Conservation (phyloP, 2,329 filamentous ascomycete species). For the Triangularia setosa region DNA sequence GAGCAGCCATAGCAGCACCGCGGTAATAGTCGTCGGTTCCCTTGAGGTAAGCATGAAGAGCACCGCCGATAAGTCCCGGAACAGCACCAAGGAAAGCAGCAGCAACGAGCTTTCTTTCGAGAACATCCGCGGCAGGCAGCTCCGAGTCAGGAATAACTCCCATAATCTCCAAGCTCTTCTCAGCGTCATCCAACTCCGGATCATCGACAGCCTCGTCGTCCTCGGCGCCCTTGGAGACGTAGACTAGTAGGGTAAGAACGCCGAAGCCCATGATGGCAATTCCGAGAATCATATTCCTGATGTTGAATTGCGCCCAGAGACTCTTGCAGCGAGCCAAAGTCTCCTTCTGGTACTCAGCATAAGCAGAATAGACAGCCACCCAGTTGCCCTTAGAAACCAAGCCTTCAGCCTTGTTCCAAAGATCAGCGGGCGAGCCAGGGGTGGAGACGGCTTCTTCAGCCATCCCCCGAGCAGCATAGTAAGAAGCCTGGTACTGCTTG, state of each 20-base stretch:
- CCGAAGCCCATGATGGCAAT: slow-evolving; percentile 66
- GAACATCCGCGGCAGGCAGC: slow-evolving; percentile 32
- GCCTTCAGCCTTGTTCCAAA: slow-evolving; percentile 55
- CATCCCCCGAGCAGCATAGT: slow-evolving; percentile 68
- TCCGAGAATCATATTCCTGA: slow-evolving; percentile 79
- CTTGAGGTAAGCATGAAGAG: slow-evolving; percentile 31
- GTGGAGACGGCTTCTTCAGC: slow-evolving; percentile 56
- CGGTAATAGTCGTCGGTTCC: slow-evolving; percentile 40
- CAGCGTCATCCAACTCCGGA: slow-evolving; percentile 55
- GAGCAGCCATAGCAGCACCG: slow-evolving; percentile 39
- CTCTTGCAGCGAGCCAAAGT: slow-evolving; percentile 76
- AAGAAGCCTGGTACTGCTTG: slow-evolving; percentile 81
- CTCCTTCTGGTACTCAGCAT: slow-evolving; percentile 69
- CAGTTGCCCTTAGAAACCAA: slow-evolving; percentile 31
- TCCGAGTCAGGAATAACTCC: slow-evolving; percentile 30
- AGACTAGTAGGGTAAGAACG: slow-evolving; percentile 67
- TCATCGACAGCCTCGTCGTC: slow-evolving; percentile 54
- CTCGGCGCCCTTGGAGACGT: slow-evolving; percentile 58
- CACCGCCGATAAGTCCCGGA: slow-evolving; percentile 33
- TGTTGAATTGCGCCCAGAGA: slow-evolving; percentile 89
- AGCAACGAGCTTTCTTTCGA: slow-evolving; percentile 38
- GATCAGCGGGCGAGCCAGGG: slow-evolving; percentile 48
- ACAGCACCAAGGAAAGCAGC: slow-evolving; percentile 35
- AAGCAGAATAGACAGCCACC: slow-evolving; percentile 52
- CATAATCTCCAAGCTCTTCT: slow-evolving; percentile 54